Evolutionary conservation across 2,329 filamentous ascomycete genomes (phyloP).

Genomic region (Colletotrichum siamense): DNA sequence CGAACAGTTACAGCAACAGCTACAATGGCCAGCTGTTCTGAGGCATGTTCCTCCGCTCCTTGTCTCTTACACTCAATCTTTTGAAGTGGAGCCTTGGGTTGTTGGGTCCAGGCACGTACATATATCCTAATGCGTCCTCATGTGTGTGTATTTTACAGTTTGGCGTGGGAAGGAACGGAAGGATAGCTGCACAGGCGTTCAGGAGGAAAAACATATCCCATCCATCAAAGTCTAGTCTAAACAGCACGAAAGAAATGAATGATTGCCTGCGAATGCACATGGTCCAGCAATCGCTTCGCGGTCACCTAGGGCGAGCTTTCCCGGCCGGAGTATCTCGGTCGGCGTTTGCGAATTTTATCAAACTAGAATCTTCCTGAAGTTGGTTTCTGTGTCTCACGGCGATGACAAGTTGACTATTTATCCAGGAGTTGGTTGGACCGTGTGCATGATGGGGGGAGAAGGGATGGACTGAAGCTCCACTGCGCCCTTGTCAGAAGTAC

Average conservation of each 20-base stretch:
- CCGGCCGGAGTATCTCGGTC: not conserved
- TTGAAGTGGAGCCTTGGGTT: not conserved
- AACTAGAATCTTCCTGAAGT: not conserved
- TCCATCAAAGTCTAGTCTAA: not conserved
- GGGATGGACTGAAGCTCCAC: not conserved
- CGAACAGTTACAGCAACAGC: conserved; percentile 9
- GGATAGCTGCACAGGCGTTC: conserved; percentile 20
- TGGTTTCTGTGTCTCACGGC: not conserved
- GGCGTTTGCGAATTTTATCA: not conserved
- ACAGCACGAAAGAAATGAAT: not conserved
- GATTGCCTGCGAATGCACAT: not conserved
- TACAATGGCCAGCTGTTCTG: conserved; percentile 4
- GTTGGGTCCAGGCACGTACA: not conserved
- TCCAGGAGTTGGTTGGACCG: not conserved
- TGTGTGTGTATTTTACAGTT: conserved; percentile 9
- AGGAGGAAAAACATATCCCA: conserved; percentile 11
- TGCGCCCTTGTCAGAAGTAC: not conserved
- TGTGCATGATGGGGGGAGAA: not conserved
- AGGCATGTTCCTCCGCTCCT: not conserved
- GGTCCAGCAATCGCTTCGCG: not conserved
- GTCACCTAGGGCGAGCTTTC: not conserved
- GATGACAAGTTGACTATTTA: not conserved
- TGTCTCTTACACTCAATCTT: not conserved
- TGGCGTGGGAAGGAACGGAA: conserved; percentile 12
- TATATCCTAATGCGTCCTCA: not conserved